Base-by-base conservation (phyloP, 768 basidiomycete species). In the Serpula lacrymans region DNA sequence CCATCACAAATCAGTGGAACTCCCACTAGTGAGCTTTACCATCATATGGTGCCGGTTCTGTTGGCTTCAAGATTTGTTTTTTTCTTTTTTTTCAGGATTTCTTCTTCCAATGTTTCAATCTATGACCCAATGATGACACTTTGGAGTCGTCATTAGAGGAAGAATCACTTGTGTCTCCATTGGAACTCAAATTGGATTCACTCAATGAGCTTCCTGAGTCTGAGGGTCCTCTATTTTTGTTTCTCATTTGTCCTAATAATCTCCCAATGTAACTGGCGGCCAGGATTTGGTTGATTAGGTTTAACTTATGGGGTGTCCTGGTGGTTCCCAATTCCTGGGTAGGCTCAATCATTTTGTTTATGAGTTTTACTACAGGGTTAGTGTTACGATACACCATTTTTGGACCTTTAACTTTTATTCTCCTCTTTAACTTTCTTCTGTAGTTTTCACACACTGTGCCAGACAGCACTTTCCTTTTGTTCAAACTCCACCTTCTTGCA, bases 1-100 rank as follows among this genome's bases (percentile, higher is more conserved):
- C 39, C 0, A 45, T 56, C 1, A 58, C 14, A 30, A 58, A 58
- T 2, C 40, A n/a, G 3, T 43, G 30, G 29, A 47, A 59, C 0
- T 9, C 9, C 1, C 39, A 20, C 0, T 47, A 23, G 6, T 57
- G 43, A 0, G 46, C 37, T 0, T 29, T 14, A 0, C 53, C 51
- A n/a, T 43, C 37, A 31, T 59, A 59, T 9, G 43, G 43, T 1
- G 39, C 34, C 0, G 53, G 55, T 27, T 45, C 44, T 0, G 47
- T 49, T 1, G 47, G 50, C 20, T 51, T 50, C 17, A 59, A 29
- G 17, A 42, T 42, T 0, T 40, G 34, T 10, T 35, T 42, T 18
- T 37, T 38, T 28, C 43, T 39, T 33, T 41, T 32, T 2, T 12
- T n/a, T n/a, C n/a, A n/a, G n/a, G n/a, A n/a, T n/a, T n/a, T n/a